phyloP scores from a whole-genome alignment of 768 basidiomycete genomes.

The Omphalotus guepiniiformis region DNA sequence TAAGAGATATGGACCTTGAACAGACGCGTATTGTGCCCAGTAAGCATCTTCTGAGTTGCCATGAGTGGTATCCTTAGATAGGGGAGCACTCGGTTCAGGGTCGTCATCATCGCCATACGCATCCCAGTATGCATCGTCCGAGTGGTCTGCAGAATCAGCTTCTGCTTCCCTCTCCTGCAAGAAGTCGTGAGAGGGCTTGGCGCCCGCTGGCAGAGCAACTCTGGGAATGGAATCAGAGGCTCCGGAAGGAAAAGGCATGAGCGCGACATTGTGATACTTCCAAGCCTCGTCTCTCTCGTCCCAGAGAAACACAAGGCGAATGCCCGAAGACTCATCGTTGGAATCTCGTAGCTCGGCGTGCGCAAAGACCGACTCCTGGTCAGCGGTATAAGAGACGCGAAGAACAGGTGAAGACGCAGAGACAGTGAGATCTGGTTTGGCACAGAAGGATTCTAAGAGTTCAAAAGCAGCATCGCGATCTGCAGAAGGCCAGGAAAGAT shows the following conservation, averaged over 20 bases:
- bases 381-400: constrained; percentile 25
- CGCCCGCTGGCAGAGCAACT: constrained; percentile 26
- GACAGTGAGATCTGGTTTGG: constrained; percentile 14
- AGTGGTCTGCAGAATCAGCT: constrained; percentile 28
- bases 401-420: constrained; percentile 6
- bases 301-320: constrained; percentile 71
- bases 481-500: constrained; percentile 65
- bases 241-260: constrained; percentile 66
- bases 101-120: constrained; percentile 47
- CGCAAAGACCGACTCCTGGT: constrained; percentile 51
- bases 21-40: constrained; percentile 68
- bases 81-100: constrained; percentile 18
- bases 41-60: constrained; percentile 50
- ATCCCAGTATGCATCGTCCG: constrained; percentile 67
- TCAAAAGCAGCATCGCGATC: constrained; percentile 31
- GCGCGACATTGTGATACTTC: constrained; percentile 65
- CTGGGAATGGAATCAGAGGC: constrained; percentile 23
- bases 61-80: neutral
- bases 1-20: constrained; percentile 51
- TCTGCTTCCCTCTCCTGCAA: constrained; percentile 13
- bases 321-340: constrained; percentile 36
- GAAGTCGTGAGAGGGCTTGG: constrained; percentile 18
- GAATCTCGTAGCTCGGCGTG: constrained; percentile 34
- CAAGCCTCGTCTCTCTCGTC: constrained; percentile 42
- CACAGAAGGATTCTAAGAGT: constrained; percentile 37